Evolutionary conservation across 306 rosid species (phyloP).

Genomic region (Senna tora): DNA sequence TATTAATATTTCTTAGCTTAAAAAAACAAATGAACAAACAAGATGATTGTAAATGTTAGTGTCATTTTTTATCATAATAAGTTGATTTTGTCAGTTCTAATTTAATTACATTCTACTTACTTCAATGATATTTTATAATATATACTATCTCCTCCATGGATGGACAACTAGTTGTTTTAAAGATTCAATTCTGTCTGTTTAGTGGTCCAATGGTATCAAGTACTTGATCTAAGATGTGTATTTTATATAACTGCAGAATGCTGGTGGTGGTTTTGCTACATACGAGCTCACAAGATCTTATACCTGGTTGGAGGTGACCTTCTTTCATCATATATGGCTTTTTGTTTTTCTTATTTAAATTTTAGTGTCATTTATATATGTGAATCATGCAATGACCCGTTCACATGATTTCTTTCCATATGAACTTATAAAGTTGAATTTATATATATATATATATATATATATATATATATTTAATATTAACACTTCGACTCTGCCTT

Average conservation of each 20-base stretch:
- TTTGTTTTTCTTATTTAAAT: background rate
- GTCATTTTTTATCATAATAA: background rate
- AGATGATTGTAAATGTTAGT: background rate
- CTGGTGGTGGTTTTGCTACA: conserved; percentile 83
- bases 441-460: too few species aligned
- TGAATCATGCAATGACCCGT: conserved; percentile 6
- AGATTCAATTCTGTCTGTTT: background rate
- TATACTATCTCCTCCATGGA: background rate
- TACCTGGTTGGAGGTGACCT: conserved; percentile 86
- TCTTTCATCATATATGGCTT: conserved; percentile 23
- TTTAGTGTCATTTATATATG: conserved; percentile 33
- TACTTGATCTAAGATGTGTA: conserved; percentile 3
- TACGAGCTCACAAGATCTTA: conserved; percentile 94
- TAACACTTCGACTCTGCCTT: background rate
- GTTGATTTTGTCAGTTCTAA: conserved; percentile 23
- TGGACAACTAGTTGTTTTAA: background rate
- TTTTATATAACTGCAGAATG: conserved; percentile 56
- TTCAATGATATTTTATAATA: background rate
- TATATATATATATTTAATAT: too few species aligned
- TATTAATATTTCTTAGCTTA: background rate
- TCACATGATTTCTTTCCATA: conserved; percentile 21
- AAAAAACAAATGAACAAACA: background rate
- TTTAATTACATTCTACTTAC: background rate
- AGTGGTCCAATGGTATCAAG: conserved; percentile 1
- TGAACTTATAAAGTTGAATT: background rate